Evolutionary conservation across 139 green algal genomes (phyloP).

Genomic region (Axilococcus clingmanii): DNA sequence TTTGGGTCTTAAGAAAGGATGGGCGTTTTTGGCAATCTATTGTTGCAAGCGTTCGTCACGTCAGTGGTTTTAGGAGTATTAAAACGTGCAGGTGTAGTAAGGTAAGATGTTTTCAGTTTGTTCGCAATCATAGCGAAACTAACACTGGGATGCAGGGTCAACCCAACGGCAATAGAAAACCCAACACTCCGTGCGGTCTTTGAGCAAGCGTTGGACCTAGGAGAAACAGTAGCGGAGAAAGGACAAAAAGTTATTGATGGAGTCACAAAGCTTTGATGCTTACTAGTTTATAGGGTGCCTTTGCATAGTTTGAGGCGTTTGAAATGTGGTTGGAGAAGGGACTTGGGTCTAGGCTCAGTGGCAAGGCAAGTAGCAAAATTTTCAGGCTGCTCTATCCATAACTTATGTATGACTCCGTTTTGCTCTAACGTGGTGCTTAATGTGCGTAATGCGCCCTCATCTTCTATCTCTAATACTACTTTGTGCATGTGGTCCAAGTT

Average conservation of each 20-base stretch:
- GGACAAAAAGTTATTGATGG: constrained; percentile 2
- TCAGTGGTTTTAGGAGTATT: constrained; percentile 24
- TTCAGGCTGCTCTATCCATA: constrained; percentile 97
- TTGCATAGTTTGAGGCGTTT: constrained; percentile 89
- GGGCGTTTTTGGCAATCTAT: constrained; percentile 4
- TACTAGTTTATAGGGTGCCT: constrained; percentile 7
- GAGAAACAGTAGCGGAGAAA: constrained; percentile 12
- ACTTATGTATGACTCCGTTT: constrained; percentile 68
- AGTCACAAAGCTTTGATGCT: constrained; percentile 1
- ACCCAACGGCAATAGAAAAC: constrained; percentile 19
- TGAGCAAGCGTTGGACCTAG: constrained; percentile 9
- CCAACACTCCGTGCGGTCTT: constrained; percentile 6
- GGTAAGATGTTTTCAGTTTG: constrained; percentile 7
- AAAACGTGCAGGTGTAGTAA: constrained; percentile 25
- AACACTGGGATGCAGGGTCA: constrained; percentile 10
- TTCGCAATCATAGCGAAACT: not conserved
- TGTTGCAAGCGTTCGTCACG: constrained; percentile 13
- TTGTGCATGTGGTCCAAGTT: constrained; percentile 92
- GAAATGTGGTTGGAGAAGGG: constrained; percentile 46
- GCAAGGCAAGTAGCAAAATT: constrained; percentile 81
- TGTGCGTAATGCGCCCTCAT: constrained; percentile 63
- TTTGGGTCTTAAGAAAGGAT: too few species aligned
- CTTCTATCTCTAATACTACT: constrained; percentile 88
- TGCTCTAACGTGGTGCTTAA: constrained; percentile 60
- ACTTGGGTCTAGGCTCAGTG: constrained; percentile 70